phyloP scores from a whole-genome alignment of 164 flowering plant species.

The Nymphaea thermarum region DNA sequence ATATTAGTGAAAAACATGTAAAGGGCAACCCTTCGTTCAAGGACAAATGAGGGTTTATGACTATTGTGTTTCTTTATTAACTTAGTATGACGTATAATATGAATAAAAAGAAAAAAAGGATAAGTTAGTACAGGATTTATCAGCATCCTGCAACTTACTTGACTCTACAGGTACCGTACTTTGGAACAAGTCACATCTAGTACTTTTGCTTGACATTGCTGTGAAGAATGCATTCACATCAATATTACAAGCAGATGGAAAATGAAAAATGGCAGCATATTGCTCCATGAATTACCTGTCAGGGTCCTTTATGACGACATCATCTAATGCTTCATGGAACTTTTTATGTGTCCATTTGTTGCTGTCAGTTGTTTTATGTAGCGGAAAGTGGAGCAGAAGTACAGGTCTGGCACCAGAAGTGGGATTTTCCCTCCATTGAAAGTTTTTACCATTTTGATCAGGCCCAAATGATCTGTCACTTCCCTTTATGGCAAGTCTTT shows the following conservation, averaged over 20 bases:
- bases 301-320: neutral
- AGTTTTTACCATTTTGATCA: conserved; percentile 5
- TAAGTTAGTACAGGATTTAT: too few relatives aligned
- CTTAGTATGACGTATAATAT: too few relatives aligned
- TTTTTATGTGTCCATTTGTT: conserved; percentile 3
- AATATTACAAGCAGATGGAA: neutral
- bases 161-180: too few relatives aligned
- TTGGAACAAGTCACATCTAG: neutral
- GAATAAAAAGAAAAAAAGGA: too few relatives aligned
- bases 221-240: neutral
- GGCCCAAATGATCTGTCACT: conserved; percentile 6
- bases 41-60: too few relatives aligned
- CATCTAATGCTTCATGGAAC: neutral
- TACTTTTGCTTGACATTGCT: neutral
- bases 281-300: neutral
- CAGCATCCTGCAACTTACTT: too few relatives aligned
- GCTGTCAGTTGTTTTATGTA: conserved; percentile 16
- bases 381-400: conserved; percentile 59
- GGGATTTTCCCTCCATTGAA: conserved; percentile 36
- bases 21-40: too few relatives aligned
- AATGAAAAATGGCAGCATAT: neutral
- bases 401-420: conserved; percentile 62
- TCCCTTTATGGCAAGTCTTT: conserved; percentile 9
- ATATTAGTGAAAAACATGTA: too few relatives aligned
- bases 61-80: too few relatives aligned